A percentile compares a stretch with the other conserved stretches of the same genome.
Conservation (phyloP, 164 flowering plant species). For the Pachysandra terminalis region DNA sequence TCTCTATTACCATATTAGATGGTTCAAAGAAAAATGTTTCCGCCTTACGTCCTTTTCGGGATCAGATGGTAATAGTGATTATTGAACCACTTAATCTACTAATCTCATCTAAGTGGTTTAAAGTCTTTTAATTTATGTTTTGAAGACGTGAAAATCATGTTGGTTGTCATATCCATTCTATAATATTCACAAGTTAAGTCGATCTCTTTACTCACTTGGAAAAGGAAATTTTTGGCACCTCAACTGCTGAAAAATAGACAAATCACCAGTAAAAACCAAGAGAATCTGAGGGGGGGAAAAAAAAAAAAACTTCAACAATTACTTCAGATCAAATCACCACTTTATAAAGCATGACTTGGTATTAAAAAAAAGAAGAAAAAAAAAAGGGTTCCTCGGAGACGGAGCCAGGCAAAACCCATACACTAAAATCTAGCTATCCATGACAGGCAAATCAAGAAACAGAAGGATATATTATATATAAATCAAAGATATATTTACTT, state of each 20-base stretch:
- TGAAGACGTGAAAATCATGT: conserved; percentile 14
- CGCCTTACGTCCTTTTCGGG: no score
- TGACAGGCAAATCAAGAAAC: not conserved
- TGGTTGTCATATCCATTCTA: conserved; percentile 25
- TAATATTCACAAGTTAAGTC: not conserved
- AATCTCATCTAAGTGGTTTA: no score
- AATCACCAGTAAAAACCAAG: conserved; percentile 18
- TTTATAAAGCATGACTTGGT: not conserved
- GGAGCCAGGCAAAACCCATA: not conserved
- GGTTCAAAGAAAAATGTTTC: no score
- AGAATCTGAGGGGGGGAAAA: not conserved
- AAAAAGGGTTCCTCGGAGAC: no score
- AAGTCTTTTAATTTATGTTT: not conserved
- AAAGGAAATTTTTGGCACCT: conserved; percentile 11
- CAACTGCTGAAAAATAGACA: conserved; percentile 38
- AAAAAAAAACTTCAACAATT: not conserved
- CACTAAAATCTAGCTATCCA: not conserved
- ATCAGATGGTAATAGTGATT: no score
- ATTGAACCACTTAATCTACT: no score
- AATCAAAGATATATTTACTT: not conserved
- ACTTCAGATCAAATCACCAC: not conserved
- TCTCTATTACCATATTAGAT: no score
- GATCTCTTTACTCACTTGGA: not conserved
- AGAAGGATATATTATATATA: not conserved
- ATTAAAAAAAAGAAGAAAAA: not conserved